These are phyloP conservation scores for Phytophthora litchii DNA, from an alignment of 352 stramenopile species.

Conservation along the genomic window DNA sequence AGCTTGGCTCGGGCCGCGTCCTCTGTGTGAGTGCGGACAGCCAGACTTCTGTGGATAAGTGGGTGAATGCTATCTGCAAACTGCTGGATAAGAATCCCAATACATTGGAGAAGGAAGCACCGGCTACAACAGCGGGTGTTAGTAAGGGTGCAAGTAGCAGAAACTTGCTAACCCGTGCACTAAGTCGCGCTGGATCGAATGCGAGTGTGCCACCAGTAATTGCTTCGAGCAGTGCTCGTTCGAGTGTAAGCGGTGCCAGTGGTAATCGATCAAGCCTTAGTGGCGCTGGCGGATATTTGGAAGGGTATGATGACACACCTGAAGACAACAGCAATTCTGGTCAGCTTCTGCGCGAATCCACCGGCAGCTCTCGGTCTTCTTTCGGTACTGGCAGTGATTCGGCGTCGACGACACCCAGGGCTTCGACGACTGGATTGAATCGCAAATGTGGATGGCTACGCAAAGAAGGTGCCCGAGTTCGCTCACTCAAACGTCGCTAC, in stretches of 20 bases:
- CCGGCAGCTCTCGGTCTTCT: slow-evolving; percentile 16
- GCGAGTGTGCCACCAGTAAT: slow-evolving; percentile 19
- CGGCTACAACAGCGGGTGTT: neutral
- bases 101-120: slow-evolving; percentile 28
- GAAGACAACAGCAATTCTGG: slow-evolving; percentile 21
- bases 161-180: slow-evolving; percentile 34
- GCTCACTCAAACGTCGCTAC: slow-evolving; percentile 81
- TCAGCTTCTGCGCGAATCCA: slow-evolving; percentile 18
- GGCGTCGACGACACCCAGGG: slow-evolving; percentile 13
- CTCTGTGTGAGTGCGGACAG: slow-evolving; percentile 71
- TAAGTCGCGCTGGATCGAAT: slow-evolving; percentile 41
- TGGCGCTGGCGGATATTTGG: slow-evolving; percentile 31
- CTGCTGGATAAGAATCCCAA: slow-evolving; percentile 54
- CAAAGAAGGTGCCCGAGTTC: slow-evolving; percentile 76
- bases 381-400: slow-evolving; percentile 15
- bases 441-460: slow-evolving; percentile 78
- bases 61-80: slow-evolving; percentile 62
- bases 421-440: slow-evolving; percentile 19
- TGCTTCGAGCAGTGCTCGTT: slow-evolving; percentile 10
- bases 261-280: slow-evolving; percentile 23
- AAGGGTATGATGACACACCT: slow-evolving; percentile 25
- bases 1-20: slow-evolving; percentile 64
- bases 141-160: slow-evolving; percentile 23
- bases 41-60: slow-evolving; percentile 60
- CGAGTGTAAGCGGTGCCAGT: slow-evolving; percentile 13